These are phyloP conservation scores for Vaccinium darrowii DNA, from an alignment of 148 eudicot genomes.

Conservation along the genomic window DNA sequence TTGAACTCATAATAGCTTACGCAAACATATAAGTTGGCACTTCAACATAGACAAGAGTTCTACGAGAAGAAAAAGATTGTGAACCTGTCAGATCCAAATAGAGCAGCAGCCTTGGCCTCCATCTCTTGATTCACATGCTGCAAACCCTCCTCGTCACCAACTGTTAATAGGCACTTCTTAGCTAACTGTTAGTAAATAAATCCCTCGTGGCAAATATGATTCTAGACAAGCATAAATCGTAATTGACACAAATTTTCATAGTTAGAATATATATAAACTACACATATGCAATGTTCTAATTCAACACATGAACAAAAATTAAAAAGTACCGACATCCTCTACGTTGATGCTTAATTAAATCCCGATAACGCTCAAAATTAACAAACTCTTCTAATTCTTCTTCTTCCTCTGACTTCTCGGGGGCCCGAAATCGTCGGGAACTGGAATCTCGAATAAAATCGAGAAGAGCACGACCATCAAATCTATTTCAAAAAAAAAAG, in stretches of 20 bases:
- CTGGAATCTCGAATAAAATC: conserved; percentile 93
- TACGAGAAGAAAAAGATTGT: not conserved
- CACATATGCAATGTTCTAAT: conserved; percentile 16
- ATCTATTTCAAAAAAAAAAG: conserved; percentile 43
- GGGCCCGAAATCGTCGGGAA: conserved; percentile 58
- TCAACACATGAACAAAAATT: conserved; percentile 42
- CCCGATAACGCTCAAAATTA: conserved; percentile 99
- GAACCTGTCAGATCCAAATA: conserved; percentile 73
- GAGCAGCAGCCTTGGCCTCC: conserved; percentile 79
- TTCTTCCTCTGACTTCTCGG: conserved; percentile 89
- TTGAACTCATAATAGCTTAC: not conserved
- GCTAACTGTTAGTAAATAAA: conserved; percentile 21
- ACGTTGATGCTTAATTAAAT: conserved; percentile 99
- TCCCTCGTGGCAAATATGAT: conserved; percentile 11
- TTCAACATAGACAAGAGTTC: not conserved
- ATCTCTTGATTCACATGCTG: conserved; percentile 90
- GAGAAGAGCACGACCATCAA: conserved; percentile 98
- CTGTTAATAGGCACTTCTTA: conserved; percentile 49
- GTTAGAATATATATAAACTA: conserved; percentile 6
- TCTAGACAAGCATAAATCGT: conserved; percentile 21
- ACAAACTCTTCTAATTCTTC: conserved; percentile 98
- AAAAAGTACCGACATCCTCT: conserved; percentile 99
- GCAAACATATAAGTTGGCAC: not conserved
- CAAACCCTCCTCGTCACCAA: conserved; percentile 86
- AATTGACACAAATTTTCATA: conserved; percentile 21